Conservation (phyloP, 1,284 basidiomycete genomes). For the Leccinum pachyderme region DNA sequence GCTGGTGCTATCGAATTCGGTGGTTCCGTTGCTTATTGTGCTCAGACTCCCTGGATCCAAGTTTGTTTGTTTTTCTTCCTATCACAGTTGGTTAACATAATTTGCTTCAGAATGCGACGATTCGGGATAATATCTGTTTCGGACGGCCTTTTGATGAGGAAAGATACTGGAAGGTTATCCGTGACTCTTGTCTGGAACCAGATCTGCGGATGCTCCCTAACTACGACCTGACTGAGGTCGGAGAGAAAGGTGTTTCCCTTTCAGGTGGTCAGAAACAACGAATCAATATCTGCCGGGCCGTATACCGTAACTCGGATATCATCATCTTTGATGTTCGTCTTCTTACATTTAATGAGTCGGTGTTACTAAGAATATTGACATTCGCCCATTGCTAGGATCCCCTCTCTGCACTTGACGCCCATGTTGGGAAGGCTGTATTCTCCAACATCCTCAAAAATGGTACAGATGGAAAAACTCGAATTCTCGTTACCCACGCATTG, state of each 20-base stretch:
- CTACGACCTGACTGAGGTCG: conserved; percentile 85
- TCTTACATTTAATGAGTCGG: neutral
- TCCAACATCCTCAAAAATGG: conserved; percentile 71
- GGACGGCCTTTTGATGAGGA: conserved; percentile 65
- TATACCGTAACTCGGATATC: conserved; percentile 85
- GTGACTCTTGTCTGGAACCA: conserved; percentile 60
- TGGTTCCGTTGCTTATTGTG: conserved; percentile 76
- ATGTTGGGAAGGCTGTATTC: conserved; percentile 86
- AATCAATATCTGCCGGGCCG: conserved; percentile 76
- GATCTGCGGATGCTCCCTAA: conserved; percentile 65
- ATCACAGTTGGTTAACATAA: neutral
- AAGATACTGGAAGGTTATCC: conserved; percentile 60
- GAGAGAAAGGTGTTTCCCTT: conserved; percentile 84
- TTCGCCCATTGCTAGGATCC: conserved; percentile 52
- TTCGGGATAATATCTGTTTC: conserved; percentile 80
- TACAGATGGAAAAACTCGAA: conserved; percentile 66
- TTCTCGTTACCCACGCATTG: conserved; percentile 82
- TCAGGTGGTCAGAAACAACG: conserved; percentile 84
- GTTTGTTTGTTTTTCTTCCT: conserved; percentile 32
- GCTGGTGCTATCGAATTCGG: conserved; percentile 66
- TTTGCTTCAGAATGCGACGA: conserved; percentile 57
- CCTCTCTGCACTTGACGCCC: conserved; percentile 77
- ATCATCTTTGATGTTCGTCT: conserved; percentile 71
- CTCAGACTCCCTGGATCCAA: conserved; percentile 90
- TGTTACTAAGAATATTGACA: neutral